phyloP scores from a whole-genome alignment of 2,329 filamentous ascomycete species.

The Macrophomina pseudophaseolina region DNA sequence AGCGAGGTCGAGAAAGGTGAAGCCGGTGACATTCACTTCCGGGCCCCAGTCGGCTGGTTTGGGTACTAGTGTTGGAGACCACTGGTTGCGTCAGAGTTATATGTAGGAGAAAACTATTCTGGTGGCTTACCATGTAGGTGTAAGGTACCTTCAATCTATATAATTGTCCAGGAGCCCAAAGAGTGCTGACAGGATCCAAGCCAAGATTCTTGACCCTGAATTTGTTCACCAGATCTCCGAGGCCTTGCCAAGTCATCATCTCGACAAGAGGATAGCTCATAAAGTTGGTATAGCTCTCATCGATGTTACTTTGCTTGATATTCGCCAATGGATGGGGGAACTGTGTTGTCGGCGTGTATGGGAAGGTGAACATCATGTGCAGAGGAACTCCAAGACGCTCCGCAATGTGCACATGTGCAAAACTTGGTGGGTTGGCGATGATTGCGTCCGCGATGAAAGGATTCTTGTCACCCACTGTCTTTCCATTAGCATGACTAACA shows the following conservation, averaged over 20 bases:
- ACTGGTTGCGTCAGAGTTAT: constrained; percentile 30
- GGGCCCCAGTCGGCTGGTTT: constrained; percentile 72
- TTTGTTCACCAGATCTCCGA: constrained; percentile 78
- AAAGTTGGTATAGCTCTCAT: constrained; percentile 76
- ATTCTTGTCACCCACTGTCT: constrained; percentile 58
- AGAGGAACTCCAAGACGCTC: constrained; percentile 76
- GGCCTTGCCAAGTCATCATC: constrained; percentile 69
- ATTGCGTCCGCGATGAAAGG: constrained; percentile 86
- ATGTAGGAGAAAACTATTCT: background rate
- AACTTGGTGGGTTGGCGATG: constrained; percentile 79
- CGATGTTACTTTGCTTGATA: constrained; percentile 74
- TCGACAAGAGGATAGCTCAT: constrained; percentile 82
- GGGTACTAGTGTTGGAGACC: constrained; percentile 66
- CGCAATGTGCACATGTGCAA: constrained; percentile 76
- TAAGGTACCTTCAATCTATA: constrained; percentile 76
- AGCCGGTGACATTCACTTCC: constrained; percentile 76
- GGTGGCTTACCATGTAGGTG: constrained; percentile 62
- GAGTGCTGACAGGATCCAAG: constrained; percentile 73
- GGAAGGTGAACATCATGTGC: constrained; percentile 90
- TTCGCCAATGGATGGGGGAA: constrained; percentile 81
- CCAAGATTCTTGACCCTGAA: constrained; percentile 72
- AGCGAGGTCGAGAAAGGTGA: constrained; percentile 76
- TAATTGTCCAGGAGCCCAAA: constrained; percentile 77
- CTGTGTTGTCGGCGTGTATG: constrained; percentile 74
- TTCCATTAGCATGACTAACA: constrained; percentile 34